phyloP scores from a whole-genome alignment of 2,329 filamentous ascomycete species.

The Penicillium sp. region DNA sequence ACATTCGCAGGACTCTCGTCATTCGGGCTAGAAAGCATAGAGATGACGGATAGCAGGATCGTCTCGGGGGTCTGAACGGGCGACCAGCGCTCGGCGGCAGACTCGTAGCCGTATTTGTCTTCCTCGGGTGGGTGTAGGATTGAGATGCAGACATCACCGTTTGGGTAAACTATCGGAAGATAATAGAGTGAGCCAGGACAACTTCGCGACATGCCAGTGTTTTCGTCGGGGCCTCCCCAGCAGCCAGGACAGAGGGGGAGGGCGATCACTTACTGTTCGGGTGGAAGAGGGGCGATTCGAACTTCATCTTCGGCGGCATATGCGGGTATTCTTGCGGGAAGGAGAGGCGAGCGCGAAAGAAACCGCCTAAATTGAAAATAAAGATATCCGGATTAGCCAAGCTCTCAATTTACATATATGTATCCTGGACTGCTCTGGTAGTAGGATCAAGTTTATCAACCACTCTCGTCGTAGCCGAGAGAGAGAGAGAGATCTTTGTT shows the following conservation, averaged over 20 bases:
- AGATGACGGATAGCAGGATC: slow-evolving; percentile 89
- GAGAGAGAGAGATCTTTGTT: too few relatives aligned
- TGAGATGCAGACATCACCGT: slow-evolving; percentile 90
- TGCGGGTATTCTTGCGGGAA: slow-evolving; percentile 89
- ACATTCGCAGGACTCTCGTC: slow-evolving; percentile 95
- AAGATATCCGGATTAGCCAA: background rate
- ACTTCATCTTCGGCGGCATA: slow-evolving; percentile 85
- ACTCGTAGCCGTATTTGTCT: slow-evolving; percentile 92
- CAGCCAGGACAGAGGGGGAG: background rate
- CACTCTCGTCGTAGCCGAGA: too few relatives aligned
- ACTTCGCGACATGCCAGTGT: background rate
- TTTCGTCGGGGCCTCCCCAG: too few relatives aligned
- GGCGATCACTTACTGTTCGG: slow-evolving; percentile 69
- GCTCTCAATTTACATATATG: background rate
- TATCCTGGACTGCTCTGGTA: too few relatives aligned
- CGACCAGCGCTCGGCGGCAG: slow-evolving; percentile 86
- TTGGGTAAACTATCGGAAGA: slow-evolving; percentile 69
- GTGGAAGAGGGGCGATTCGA: slow-evolving; percentile 86
- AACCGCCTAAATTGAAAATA: slow-evolving; percentile 67
- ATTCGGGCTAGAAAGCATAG: slow-evolving; percentile 88
- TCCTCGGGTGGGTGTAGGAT: slow-evolving; percentile 96
- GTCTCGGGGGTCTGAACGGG: slow-evolving; percentile 95
- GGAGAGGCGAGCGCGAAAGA: slow-evolving; percentile 82
- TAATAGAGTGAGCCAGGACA: background rate
- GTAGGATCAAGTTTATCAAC: too few relatives aligned